Evolutionary conservation across 1,139 yeast genomes (phyloP), one percentile per base, ranked within the genome.

Genomic region (Hemisphaericaspora xylanilytica): DNA sequence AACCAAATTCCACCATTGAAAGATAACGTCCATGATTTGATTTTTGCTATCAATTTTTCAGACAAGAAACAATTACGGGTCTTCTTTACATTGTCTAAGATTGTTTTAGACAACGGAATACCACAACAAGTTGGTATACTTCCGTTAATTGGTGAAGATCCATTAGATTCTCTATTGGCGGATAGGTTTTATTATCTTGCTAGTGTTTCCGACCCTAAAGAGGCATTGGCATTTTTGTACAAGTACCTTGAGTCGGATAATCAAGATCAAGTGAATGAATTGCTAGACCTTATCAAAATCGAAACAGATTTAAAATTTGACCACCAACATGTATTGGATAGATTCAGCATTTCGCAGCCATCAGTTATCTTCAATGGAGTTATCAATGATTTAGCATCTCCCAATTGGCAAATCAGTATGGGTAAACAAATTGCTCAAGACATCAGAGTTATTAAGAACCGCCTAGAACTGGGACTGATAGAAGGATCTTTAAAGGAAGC

Each of bases 41-140:
- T 92, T 0, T 80, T 89, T 53, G 86, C 78, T 0, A 54, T 89
- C n/a, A 81, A 85, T 48, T 63, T 88, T 28, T 65, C 81, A 0
- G 69, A 78, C 43, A 63, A 70, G 15, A 61, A 66, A 2, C 78
- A 80, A 55, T 51, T 73, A 43, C 58, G 65, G 26, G 72, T 70
- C 1, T 58, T 81, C 24, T 65, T 73, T 32, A 70, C 80, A 3
- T 56, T 80, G 30, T 54, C 81, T 1, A 70, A 75, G 27, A 63
- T 78, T 1, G 70, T 85, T 14, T 56, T 80, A 20, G 67, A 75
- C 21, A 71, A 77, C 30, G 80, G 80, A 1, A 69, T 85, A 13
- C 89, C 96, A 0, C 84, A 89, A 48, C 86, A 90, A 55, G 55
- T 92, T 40, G 98, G 97, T 3, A 46, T 92, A 2, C 63, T 92